These are phyloP conservation scores for Amesomyces nigricolor DNA, from an alignment of 2,329 filamentous ascomycete species.

Conservation along the genomic window DNA sequence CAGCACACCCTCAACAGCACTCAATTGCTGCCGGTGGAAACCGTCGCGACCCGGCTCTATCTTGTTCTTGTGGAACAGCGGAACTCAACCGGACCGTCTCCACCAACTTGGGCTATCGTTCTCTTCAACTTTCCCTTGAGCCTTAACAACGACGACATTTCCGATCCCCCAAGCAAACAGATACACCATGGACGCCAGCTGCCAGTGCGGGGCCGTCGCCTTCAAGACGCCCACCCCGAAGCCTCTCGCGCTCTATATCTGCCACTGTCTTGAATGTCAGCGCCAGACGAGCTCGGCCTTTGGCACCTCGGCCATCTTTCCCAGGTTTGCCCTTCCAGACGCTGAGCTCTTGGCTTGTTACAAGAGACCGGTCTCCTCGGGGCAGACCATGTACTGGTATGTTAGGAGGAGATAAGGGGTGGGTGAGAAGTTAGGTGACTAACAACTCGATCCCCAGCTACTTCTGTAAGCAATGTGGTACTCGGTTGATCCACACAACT, in stretches of 20 bases:
- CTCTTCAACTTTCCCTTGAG: not conserved
- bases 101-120: not conserved
- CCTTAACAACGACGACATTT: not conserved
- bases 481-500: conserved; percentile 57
- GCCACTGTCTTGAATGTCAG: conserved; percentile 63
- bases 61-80: not conserved
- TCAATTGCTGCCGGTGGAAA: conserved; percentile 9
- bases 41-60: conserved; percentile 9
- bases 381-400: conserved; percentile 54
- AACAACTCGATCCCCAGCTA: conserved; percentile 39
- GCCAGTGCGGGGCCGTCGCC: conserved; percentile 58
- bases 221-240: conserved; percentile 57
- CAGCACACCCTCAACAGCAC: not conserved
- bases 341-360: conserved; percentile 48
- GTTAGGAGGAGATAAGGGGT: not conserved
- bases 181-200: conserved; percentile 49
- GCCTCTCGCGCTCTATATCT: conserved; percentile 63
- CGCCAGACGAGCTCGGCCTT: conserved; percentile 62
- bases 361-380: conserved; percentile 50
- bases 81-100: not conserved
- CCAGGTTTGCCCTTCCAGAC: conserved; percentile 53
- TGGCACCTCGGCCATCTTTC: conserved; percentile 65
- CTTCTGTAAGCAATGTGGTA: conserved; percentile 63
- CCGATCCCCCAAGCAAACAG: not conserved
- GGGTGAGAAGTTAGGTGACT: not conserved